phyloP scores from a whole-genome alignment of 352 stramenopile genomes.

The Vaucheria bursata region DNA sequence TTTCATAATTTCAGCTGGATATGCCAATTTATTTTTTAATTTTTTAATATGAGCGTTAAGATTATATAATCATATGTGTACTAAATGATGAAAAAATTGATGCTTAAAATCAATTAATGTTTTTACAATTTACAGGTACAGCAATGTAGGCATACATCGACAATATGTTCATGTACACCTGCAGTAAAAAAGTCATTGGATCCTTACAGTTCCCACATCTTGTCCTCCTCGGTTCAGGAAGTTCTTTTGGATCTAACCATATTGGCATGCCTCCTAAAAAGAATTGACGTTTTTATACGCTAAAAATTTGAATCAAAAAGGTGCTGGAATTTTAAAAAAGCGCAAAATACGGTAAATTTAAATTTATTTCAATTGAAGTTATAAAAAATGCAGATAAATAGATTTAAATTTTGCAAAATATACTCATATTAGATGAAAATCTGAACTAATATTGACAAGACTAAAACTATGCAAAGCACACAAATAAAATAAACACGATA shows the following conservation, averaged over 20 bases:
- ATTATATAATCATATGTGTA: no score
- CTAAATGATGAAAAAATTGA: no score
- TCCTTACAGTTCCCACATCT: constrained; percentile 16
- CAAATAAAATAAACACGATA: not conserved
- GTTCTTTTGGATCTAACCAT: constrained; percentile 31
- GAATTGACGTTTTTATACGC: no score
- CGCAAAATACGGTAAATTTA: not conserved
- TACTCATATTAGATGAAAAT: not conserved
- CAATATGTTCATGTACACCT: no score
- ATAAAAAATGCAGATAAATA: not conserved
- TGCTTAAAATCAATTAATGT: no score
- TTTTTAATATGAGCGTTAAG: no score
- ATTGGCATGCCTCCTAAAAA: constrained; percentile 27
- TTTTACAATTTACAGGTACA: no score
- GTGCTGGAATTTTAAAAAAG: not conserved
- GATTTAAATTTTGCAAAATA: not conserved
- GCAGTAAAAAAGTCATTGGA: constrained; percentile 20
- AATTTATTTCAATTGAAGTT: not conserved
- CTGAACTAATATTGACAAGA: not conserved
- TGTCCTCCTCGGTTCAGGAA: not conserved
- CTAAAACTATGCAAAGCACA: not conserved
- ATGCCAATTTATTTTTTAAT: no score
- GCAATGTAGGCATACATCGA: no score
- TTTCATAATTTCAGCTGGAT: no score
- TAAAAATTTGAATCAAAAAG: not conserved